Percentiles rank a stretch among this genome's conserved stretches.
phyloP scores from a whole-genome alignment of 352 stramenopile species.

The Phytophthora syringae region DNA sequence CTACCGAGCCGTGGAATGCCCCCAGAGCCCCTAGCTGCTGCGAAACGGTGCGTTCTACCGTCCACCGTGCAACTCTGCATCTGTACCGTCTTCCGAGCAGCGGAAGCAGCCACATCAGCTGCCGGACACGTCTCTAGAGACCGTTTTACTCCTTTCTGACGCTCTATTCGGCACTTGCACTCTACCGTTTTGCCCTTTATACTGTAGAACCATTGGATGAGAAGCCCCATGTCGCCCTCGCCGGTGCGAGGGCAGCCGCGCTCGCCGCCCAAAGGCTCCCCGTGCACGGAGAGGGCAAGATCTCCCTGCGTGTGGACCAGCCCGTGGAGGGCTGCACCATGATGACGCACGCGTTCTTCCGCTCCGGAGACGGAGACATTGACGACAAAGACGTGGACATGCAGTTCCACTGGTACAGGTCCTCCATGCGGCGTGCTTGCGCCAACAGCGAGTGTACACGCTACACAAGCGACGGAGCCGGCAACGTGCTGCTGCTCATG shows the following conservation, averaged over 20 bases:
- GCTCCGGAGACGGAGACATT: conserved; percentile 69
- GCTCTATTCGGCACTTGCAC: neutral
- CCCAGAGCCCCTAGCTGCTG: conserved; percentile 18
- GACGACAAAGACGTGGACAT: conserved; percentile 76
- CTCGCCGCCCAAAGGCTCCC: conserved; percentile 64
- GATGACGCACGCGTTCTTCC: conserved; percentile 83
- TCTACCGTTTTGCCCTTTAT: conserved; percentile 14
- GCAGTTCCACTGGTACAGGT: conserved; percentile 76
- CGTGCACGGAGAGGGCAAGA: conserved; percentile 67
- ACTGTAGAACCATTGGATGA: conserved; percentile 42
- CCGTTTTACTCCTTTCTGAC: conserved; percentile 20
- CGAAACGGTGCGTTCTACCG: conserved; percentile 36
- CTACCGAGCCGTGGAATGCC: conserved; percentile 27
- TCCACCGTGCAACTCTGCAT: conserved; percentile 17
- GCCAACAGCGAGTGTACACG: conserved; percentile 67
- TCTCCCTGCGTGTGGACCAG: conserved; percentile 79
- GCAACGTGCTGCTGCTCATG: conserved; percentile 74
- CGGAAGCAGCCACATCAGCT: conserved; percentile 25
- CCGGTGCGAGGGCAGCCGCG: conserved; percentile 22
- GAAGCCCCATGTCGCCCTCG: conserved; percentile 34
- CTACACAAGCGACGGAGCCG: conserved; percentile 52
- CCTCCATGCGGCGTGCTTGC: conserved; percentile 58
- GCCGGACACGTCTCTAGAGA: neutral
- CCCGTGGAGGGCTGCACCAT: conserved; percentile 72
- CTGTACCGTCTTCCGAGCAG: conserved; percentile 8